Conservation (phyloP, 2,329 filamentous ascomycete species). For the Didymella segeticola region DNA sequence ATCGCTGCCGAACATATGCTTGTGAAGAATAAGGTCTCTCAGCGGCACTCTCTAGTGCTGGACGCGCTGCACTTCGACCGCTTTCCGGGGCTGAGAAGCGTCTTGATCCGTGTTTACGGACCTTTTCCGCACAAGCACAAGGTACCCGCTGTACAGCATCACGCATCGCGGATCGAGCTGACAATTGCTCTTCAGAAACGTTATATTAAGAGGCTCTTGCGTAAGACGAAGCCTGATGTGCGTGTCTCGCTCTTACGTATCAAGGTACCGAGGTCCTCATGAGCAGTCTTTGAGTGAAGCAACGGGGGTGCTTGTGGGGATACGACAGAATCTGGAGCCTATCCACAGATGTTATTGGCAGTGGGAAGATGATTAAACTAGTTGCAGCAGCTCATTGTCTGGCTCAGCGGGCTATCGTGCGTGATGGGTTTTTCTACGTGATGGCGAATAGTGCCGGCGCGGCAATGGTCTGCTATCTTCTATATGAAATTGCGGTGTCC, state of each 20-base stretch:
- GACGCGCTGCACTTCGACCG: background rate
- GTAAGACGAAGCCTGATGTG: background rate
- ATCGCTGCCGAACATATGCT: background rate
- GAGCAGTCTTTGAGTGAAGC: too few relatives aligned
- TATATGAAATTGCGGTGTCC: too few relatives aligned
- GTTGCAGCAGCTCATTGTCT: too few relatives aligned
- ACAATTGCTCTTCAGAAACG: background rate
- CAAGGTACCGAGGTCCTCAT: background rate
- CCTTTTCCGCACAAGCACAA: background rate
- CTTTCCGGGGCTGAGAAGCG: background rate
- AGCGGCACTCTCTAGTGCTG: background rate
- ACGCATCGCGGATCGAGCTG: background rate
- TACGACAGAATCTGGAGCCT: too few relatives aligned
- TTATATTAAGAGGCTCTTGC: background rate
- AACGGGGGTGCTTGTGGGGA: too few relatives aligned
- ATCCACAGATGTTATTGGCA: too few relatives aligned
- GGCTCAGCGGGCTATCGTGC: too few relatives aligned
- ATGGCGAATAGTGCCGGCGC: too few relatives aligned
- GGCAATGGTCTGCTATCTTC: too few relatives aligned
- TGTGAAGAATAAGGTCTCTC: background rate
- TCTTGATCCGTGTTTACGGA: background rate
- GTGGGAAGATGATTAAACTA: too few relatives aligned
- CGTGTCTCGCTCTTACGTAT: background rate
- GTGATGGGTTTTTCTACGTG: too few relatives aligned
- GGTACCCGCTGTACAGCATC: background rate